Evolutionary conservation across 257 asterid species (phyloP).

Genomic region (Forsythia suspensa): DNA sequence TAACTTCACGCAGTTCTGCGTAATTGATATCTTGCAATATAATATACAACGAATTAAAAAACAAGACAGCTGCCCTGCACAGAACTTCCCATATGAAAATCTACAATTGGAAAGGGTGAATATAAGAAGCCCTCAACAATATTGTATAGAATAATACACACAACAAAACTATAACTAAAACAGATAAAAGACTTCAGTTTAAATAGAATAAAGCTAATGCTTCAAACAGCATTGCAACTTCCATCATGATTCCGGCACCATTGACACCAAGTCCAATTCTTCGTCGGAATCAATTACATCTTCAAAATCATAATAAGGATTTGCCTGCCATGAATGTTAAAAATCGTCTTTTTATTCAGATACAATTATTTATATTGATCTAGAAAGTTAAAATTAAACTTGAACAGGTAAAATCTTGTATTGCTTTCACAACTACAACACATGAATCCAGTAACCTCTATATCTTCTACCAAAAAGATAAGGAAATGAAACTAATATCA

Average conservation of each 20-base stretch:
- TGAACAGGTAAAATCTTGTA: neutral
- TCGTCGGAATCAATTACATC: constrained; percentile 87
- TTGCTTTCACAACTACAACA: constrained; percentile 6
- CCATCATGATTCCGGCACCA: constrained; percentile 56
- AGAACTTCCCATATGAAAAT: constrained; percentile 7
- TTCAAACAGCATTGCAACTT: constrained; percentile 22
- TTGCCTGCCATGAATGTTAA: constrained; percentile 53
- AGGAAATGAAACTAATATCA: neutral
- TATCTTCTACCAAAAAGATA: constrained; percentile 8
- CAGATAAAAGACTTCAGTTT: constrained; percentile 11
- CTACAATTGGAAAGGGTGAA: constrained; percentile 20
- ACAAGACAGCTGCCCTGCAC: constrained; percentile 7
- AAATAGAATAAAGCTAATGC: constrained; percentile 1
- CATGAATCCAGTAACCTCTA: constrained; percentile 6
- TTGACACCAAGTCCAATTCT: constrained; percentile 81
- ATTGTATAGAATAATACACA: constrained; percentile 16
- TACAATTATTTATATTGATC: neutral
- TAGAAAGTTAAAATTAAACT: neutral
- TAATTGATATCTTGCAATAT: neutral
- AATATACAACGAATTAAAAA: constrained; percentile 13
- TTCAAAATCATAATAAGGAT: constrained; percentile 81
- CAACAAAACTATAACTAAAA: neutral
- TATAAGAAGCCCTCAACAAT: neutral
- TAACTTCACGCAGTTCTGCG: neutral
- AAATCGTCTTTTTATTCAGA: neutral